phyloP scores from a whole-genome alignment of 2,329 filamentous ascomycete genomes.

The Pestalotiopsis sp. region DNA sequence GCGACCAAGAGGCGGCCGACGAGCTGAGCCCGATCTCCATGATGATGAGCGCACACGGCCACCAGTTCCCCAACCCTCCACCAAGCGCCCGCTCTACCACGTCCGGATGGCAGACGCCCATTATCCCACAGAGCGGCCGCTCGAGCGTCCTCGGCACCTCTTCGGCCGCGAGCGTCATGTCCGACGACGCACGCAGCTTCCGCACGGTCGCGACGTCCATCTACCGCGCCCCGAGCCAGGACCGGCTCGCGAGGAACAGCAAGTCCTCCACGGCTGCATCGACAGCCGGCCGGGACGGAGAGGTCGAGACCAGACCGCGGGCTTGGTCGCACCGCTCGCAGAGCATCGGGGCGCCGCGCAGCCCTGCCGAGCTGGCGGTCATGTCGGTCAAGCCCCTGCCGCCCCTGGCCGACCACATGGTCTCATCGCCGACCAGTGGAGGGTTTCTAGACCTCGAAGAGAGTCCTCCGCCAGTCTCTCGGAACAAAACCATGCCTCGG shows the following conservation, averaged over 20 bases:
- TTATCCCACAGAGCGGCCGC: conserved; percentile 17
- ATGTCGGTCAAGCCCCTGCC: conserved; percentile 16
- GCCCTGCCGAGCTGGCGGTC: neutral
- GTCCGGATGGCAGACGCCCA: conserved; percentile 20
- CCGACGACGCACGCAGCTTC: conserved; percentile 25
- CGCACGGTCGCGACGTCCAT: conserved; percentile 14
- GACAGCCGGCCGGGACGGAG: conserved; percentile 17
- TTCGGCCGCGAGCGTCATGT: conserved; percentile 27
- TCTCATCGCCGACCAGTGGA: conserved; percentile 19
- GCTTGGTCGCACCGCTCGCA: conserved; percentile 21
- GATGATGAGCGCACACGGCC: conserved; percentile 27
- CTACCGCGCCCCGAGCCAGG: conserved; percentile 3
- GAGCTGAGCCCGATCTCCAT: conserved; percentile 22
- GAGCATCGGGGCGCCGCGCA: conserved; percentile 18
- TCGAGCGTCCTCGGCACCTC: conserved; percentile 31
- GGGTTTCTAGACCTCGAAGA: conserved; percentile 21
- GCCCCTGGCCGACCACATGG: conserved; percentile 19
- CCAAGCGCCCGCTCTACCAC: conserved; percentile 17
- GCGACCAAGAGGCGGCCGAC: conserved; percentile 17
- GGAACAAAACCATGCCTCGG: neutral
- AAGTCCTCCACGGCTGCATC: conserved; percentile 15
- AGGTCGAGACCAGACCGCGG: neutral
- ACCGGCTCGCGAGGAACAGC: conserved; percentile 14
- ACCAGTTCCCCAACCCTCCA: conserved; percentile 24
- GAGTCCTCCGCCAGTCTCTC: conserved; percentile 14